Evolutionary conservation across 1,139 yeast genomes (phyloP).

Genomic region (Geotrichum armillariae): DNA sequence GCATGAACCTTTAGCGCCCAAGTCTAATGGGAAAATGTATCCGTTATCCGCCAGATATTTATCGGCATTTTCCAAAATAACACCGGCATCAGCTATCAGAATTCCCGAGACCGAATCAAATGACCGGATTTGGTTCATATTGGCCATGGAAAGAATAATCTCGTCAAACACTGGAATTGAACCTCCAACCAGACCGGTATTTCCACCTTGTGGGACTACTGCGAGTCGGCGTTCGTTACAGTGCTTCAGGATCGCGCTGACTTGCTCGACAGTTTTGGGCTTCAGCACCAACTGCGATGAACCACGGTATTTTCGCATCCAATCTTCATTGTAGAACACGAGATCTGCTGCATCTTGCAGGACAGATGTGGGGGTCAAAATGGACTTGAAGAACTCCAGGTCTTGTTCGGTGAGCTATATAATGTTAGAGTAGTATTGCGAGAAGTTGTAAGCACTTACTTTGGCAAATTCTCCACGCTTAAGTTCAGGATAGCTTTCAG

Average conservation of each 20-base stretch:
- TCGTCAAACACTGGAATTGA: constrained; percentile 93
- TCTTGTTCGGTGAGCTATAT: constrained; percentile 53
- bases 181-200: constrained; percentile 96
- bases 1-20: constrained; percentile 97
- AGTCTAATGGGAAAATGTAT: constrained; percentile 87
- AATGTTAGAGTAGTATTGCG: constrained; percentile 30
- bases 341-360: constrained; percentile 53
- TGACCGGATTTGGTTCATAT: constrained; percentile 74
- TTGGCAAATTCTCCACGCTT: constrained; percentile 27
- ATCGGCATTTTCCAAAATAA: constrained; percentile 85
- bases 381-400: constrained; percentile 57
- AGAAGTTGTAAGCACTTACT: constrained; percentile 24
- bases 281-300: constrained; percentile 78
- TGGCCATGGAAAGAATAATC: constrained; percentile 67
- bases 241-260: constrained; percentile 72
- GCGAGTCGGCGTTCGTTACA: constrained; percentile 80
- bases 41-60: constrained; percentile 74
- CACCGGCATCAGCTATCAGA: constrained; percentile 87
- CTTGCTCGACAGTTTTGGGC: constrained; percentile 81
- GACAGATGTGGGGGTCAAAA: constrained; percentile 53
- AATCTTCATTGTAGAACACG: constrained; percentile 79
- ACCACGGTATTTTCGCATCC: constrained; percentile 95
- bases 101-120: constrained; percentile 85
- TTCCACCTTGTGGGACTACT: constrained; percentile 96
- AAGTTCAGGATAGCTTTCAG: constrained; percentile 34